A percentile compares a stretch with the other conserved stretches of the same genome.
These are phyloP conservation scores for Solanum clarkiae DNA, from an alignment of 257 asterid genomes.

Conservation along the genomic window DNA sequence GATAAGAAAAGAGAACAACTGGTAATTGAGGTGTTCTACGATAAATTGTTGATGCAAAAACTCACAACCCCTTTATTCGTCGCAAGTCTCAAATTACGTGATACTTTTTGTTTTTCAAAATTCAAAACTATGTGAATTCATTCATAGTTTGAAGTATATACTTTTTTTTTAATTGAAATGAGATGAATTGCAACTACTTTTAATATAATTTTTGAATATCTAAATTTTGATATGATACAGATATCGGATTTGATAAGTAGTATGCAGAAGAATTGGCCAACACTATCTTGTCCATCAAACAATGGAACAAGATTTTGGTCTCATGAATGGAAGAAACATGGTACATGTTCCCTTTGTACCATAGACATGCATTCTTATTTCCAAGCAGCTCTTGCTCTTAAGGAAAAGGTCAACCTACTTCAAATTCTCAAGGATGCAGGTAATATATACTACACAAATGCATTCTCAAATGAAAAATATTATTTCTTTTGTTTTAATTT, in stretches of 20 bases:
- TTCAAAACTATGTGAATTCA: not conserved
- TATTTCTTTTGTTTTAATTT: too few relatives aligned
- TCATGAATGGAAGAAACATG: constrained; percentile 44
- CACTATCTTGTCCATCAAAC: constrained; percentile 33
- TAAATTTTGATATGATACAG: not conserved
- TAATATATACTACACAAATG: not conserved
- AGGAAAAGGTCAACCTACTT: constrained; percentile 10
- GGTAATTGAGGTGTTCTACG: too few relatives aligned
- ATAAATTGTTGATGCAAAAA: too few relatives aligned
- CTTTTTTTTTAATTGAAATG: too few relatives aligned
- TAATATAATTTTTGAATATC: too few relatives aligned
- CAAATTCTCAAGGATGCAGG: constrained; percentile 16
- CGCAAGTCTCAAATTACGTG: not conserved
- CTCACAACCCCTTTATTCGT: too few relatives aligned
- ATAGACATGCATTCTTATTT: constrained; percentile 26
- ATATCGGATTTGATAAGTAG: constrained; percentile 8
- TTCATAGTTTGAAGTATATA: too few relatives aligned
- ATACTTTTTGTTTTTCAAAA: not conserved
- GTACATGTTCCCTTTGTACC: constrained; percentile 26
- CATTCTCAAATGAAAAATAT: too few relatives aligned
- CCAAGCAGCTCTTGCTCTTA: constrained; percentile 19
- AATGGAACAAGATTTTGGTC: constrained; percentile 19
- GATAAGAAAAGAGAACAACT: too few relatives aligned
- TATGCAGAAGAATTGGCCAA: constrained; percentile 29
- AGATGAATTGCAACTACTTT: too few relatives aligned